Conservation (phyloP, 345 rosid genomes). For the Eucalyptus microcorys region DNA sequence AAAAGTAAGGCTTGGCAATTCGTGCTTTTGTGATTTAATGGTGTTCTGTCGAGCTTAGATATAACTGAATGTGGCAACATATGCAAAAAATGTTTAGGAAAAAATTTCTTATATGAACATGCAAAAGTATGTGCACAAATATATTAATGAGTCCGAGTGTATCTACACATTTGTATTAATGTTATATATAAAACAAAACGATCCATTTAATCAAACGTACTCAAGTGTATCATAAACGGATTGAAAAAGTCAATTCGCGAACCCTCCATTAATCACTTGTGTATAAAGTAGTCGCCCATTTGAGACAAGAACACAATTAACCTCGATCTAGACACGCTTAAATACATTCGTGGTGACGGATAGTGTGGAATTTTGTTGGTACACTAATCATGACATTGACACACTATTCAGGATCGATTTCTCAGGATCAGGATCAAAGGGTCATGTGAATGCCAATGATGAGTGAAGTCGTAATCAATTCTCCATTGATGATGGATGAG, state of each 20-base stretch:
- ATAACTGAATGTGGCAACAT: background rate
- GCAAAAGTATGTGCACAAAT: background rate
- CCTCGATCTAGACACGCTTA: background rate
- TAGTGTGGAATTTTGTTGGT: accelerated
- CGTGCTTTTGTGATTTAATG: background rate
- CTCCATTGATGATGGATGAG: background rate
- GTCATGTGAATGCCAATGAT: background rate
- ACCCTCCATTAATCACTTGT: background rate
- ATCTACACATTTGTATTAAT: background rate
- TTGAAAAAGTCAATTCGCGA: background rate
- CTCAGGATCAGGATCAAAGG: background rate
- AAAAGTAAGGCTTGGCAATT: background rate
- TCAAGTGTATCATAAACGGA: background rate
- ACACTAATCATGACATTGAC: accelerated
- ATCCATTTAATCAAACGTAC: background rate
- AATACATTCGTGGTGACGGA: background rate
- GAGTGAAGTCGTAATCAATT: background rate
- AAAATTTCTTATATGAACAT: background rate
- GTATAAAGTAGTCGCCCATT: background rate
- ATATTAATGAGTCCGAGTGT: background rate
- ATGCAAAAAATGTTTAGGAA: background rate
- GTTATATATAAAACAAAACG: background rate
- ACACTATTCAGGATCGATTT: background rate
- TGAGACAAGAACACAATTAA: background rate
- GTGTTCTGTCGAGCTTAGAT: background rate